phyloP scores from a whole-genome alignment of 768 basidiomycete species.

The Cyclocybe aegerita region DNA sequence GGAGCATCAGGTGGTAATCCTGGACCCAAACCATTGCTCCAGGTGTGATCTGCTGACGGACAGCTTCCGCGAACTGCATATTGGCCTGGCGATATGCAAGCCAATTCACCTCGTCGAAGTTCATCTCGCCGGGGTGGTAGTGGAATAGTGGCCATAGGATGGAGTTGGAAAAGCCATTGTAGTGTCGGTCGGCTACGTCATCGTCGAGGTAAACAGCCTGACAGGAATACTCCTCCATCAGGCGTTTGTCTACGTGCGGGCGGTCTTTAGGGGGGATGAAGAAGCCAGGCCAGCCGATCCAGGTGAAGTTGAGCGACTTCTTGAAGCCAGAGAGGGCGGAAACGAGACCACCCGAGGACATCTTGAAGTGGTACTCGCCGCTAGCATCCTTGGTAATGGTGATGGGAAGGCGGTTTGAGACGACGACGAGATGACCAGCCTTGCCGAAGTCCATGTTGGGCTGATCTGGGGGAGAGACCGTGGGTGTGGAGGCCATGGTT shows the following conservation, averaged over 20 bases:
- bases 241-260: constrained; percentile 84
- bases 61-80: constrained; percentile 88
- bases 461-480: constrained; percentile 25
- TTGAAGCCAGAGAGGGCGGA: constrained; percentile 97
- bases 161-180: constrained; percentile 98
- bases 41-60: constrained; percentile 73
- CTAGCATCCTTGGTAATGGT: constrained; percentile 92
- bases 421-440: constrained; percentile 83
- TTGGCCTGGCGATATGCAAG: constrained; percentile 97
- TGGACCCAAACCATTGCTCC: constrained; percentile 99
- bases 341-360: constrained; percentile 98
- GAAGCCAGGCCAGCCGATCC: constrained; percentile 96
- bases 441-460: constrained; percentile 46
- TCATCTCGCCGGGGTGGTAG: constrained; percentile 99
- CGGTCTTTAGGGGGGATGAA: constrained; percentile 93
- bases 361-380: constrained; percentile 97
- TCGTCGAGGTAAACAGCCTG: constrained; percentile 98
- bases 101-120: constrained; percentile 99
- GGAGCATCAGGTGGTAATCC: constrained; percentile 96
- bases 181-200: constrained; percentile 97
- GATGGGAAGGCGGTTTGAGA: constrained; percentile 92
- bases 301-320: constrained; percentile 96
- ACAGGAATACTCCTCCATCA: constrained; percentile 94
- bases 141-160: constrained; percentile 99
- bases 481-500: constrained; percentile 25